Base-by-base conservation (phyloP, 345 rosid species). In the Populus euphratica region DNA sequence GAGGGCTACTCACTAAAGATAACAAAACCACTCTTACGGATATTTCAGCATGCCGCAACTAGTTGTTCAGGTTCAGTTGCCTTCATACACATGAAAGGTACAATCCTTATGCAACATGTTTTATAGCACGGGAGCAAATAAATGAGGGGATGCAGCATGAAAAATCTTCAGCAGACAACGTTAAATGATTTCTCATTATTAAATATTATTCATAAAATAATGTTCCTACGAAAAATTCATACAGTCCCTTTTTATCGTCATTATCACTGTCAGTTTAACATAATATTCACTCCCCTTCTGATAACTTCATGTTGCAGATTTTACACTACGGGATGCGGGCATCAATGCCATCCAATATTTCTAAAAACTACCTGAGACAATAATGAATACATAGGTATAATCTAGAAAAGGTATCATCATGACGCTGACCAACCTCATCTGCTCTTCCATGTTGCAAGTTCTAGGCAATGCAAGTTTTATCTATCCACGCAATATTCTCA, bases 201-300 rank as follows among this genome's bases (percentile, higher is more conserved):
- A 5, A 25, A 6, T 59, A 56, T 38, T 62, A 31, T 16, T 12
- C 50, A 10, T 27, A 29, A 59, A 76, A 70, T 43, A 68, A 74
- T 77, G 78, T 69, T 74, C 12, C 25, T 59, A 10, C 20, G 50
- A 27, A 23, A 54, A 38, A 64, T 69, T 38, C 64, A 71, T 16
- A 52, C 5, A 27, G 31, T 77, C 74, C n/a, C 54, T 36, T 49
- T 86, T 82, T 79, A 18, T 73, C 84, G 31, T 74, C 86, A 82
- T 86, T 44, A 76, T 78, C 82, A 76, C 13, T 69, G 74, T 74
- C 69, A 64, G 66, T 74, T 69, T 72, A 81, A 75, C 38, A 78
- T 61, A 20, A 54, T 21, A 27, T 79, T 43, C 43, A 8, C 12
- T 12, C 56, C 12, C 67, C 77, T 65, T 16, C 47, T 21, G 39